phyloP scores from a whole-genome alignment of 495 filamentous ascomycete species.

The Hypoxylon rickii region DNA sequence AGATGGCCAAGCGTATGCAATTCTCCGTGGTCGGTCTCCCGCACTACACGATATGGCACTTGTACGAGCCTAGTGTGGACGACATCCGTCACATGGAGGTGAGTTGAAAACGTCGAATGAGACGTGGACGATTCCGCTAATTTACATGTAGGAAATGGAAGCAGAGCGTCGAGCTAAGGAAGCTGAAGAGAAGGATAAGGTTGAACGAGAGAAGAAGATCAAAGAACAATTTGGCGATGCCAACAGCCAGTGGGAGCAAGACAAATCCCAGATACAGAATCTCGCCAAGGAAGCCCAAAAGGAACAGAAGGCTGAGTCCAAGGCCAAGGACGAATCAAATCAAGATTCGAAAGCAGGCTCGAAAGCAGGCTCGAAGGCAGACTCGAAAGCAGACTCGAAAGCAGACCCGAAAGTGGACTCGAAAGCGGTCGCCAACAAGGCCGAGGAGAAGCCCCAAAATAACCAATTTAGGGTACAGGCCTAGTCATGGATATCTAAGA shows the following conservation, averaged over 20 bases:
- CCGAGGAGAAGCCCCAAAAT: slow-evolving; percentile 33
- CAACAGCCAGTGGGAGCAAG: slow-evolving; percentile 77
- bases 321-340: slow-evolving; percentile 24
- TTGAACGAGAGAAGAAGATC: slow-evolving; percentile 66
- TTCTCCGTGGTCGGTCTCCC: slow-evolving; percentile 97
- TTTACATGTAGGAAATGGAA: slow-evolving; percentile 74
- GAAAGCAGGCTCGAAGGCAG: slow-evolving; percentile 28
- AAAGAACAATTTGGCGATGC: slow-evolving; percentile 72
- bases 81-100: slow-evolving; percentile 96
- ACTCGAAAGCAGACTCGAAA: slow-evolving; percentile 32
- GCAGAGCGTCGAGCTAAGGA: slow-evolving; percentile 74
- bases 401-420: slow-evolving; percentile 41
- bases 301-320: slow-evolving; percentile 35
- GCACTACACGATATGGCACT: slow-evolving; percentile 99
- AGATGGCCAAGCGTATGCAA: slow-evolving; percentile 97
- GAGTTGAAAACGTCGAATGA: slow-evolving; percentile 22
- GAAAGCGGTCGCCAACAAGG: slow-evolving; percentile 33
- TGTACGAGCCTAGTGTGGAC: slow-evolving; percentile 97
- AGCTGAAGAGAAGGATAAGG: slow-evolving; percentile 70
- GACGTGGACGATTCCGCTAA: slow-evolving; percentile 7
- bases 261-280: slow-evolving; percentile 75
- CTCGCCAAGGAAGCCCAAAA: slow-evolving; percentile 58
- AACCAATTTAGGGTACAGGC: slow-evolving; percentile 34
- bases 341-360: slow-evolving; percentile 40
- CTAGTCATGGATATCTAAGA: slow-evolving; percentile 23